phyloP scores from a whole-genome alignment of 805 yeast genomes.

The Schwanniomyces sp. region DNA sequence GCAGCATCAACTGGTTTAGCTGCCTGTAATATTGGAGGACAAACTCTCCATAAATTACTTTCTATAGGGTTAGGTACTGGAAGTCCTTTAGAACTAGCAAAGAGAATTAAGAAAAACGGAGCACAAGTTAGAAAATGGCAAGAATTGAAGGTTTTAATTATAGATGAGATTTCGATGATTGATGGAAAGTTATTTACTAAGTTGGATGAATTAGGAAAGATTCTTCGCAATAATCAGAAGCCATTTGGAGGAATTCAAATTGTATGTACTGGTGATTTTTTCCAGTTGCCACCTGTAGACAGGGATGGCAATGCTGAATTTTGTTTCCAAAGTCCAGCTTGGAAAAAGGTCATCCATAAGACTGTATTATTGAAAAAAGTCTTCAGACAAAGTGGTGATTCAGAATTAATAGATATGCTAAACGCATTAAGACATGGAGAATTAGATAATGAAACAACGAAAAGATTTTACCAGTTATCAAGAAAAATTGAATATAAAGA shows the following conservation, averaged over 20 bases:
- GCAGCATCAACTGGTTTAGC: conserved; percentile 98
- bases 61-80: conserved; percentile 81
- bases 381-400: conserved; percentile 86
- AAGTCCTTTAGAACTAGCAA: conserved; percentile 42
- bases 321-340: conserved; percentile 72
- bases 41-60: conserved; percentile 80
- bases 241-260: conserved; percentile 97
- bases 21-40: conserved; percentile 91
- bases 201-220: conserved; percentile 66
- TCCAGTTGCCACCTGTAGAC: conserved; percentile 89
- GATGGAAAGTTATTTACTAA: conserved; percentile 78
- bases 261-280: conserved; percentile 91
- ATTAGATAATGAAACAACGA: conserved; percentile 48
- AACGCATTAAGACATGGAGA: conserved; percentile 78
- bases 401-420: conserved; percentile 70
- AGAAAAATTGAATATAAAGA: conserved; percentile 61
- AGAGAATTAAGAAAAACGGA: conserved; percentile 48
- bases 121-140: conserved; percentile 59
- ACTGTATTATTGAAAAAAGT: conserved; percentile 76
- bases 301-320: conserved; percentile 44
- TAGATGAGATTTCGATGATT: conserved; percentile 95
- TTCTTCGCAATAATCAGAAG: conserved; percentile 44
- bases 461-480: conserved; percentile 51
- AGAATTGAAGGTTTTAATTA: conserved; percentile 64
- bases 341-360: conserved; percentile 63